Conservation (phyloP, 805 yeast species). For the Wickerhamomyces queroliae region DNA sequence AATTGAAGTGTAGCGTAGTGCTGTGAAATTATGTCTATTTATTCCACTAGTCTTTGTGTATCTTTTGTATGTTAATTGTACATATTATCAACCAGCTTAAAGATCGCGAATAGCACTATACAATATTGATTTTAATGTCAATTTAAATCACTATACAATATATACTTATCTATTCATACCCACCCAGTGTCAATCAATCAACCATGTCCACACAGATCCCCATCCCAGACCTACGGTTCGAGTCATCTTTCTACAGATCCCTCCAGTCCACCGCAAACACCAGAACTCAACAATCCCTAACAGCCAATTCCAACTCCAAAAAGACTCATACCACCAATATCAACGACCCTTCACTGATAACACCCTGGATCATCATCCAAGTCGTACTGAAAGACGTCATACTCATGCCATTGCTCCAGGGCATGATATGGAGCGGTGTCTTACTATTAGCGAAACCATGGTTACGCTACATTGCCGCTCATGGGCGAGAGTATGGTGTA, state of each 20-base stretch:
- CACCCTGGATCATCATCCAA: conserved; percentile 37
- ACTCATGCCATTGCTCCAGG: conserved; percentile 49
- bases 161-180: no score
- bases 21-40: no score
- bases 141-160: no score
- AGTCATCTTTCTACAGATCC: conserved; percentile 48
- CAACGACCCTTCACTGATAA: conserved; percentile 17
- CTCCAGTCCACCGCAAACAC: conserved; percentile 9
- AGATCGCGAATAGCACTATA: no score
- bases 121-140: no score
- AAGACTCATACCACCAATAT: not conserved
- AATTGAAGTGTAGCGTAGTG: no score
- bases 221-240: conserved; percentile 63
- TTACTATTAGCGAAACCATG: conserved; percentile 34
- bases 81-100: no score
- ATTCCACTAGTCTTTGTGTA: no score
- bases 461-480: conserved; percentile 16
- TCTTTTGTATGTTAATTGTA: no score
- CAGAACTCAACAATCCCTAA: conserved; percentile 2
- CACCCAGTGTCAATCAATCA: no score
- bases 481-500: conserved; percentile 23
- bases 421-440: conserved; percentile 38
- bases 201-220: conserved; percentile 17
- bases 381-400: conserved; percentile 47
- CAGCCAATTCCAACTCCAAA: not conserved